Evolutionary conservation across 106 monocot genomes (phyloP).

Genomic region (Dendrobium chrysotoxum): DNA sequence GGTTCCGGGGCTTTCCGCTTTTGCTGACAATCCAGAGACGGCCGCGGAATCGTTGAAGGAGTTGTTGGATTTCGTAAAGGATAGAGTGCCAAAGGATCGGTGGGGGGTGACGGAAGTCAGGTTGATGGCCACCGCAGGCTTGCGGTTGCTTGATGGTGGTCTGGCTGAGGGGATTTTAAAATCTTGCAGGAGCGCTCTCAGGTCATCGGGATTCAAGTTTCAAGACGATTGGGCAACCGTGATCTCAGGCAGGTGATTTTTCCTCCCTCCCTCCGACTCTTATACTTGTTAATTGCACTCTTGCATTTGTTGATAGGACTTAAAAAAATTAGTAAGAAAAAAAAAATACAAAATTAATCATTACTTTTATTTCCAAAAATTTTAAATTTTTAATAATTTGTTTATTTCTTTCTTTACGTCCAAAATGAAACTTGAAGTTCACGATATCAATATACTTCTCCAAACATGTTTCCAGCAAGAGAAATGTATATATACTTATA

Average conservation of each 20-base stretch:
- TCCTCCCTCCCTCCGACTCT: neutral
- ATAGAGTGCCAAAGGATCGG: constrained; percentile 26
- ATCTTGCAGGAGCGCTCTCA: constrained; percentile 62
- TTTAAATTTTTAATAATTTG: too few relatives aligned
- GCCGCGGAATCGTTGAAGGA: constrained; percentile 62
- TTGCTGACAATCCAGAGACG: constrained; percentile 29
- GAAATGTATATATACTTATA: too few relatives aligned
- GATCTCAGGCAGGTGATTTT: constrained; percentile 53
- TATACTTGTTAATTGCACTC: neutral
- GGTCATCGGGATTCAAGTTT: constrained; percentile 62
- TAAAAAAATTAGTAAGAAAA: too few relatives aligned
- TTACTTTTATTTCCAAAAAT: too few relatives aligned
- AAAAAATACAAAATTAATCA: too few relatives aligned
- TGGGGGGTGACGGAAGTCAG: constrained; percentile 57
- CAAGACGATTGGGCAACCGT: constrained; percentile 77
- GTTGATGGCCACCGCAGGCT: constrained; percentile 92
- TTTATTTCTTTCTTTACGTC: too few relatives aligned
- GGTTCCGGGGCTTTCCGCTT: constrained; percentile 76
- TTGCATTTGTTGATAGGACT: neutral
- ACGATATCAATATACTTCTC: too few relatives aligned
- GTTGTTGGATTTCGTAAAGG: constrained; percentile 65
- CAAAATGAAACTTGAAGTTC: too few relatives aligned
- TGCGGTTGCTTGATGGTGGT: constrained; percentile 53
- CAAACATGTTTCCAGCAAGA: too few relatives aligned
- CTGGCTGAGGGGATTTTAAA: constrained; percentile 51